phyloP scores from a whole-genome alignment of 2,329 filamentous ascomycete genomes.

The Tolypocladium endophyticum region DNA sequence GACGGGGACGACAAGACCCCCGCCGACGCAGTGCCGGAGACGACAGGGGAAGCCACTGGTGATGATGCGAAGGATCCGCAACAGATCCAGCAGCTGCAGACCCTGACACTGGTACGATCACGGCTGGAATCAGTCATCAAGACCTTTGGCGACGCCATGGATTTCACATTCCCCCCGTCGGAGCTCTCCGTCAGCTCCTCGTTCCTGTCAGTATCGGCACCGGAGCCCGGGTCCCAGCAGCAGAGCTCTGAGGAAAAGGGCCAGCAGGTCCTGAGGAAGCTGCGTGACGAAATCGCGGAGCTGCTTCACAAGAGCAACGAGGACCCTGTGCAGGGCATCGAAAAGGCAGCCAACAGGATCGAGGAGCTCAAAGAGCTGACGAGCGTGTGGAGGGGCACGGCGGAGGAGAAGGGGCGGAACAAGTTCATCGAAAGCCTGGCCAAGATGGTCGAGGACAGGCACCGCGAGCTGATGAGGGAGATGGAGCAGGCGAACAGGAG shows the following conservation, averaged over 20 bases:
- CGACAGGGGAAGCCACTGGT: conserved; percentile 2
- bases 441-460: conserved; percentile 71
- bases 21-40: conserved; percentile 12
- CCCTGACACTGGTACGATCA: conserved; percentile 67
- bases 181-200: conserved; percentile 75
- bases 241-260: conserved; percentile 78
- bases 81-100: conserved; percentile 71
- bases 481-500: conserved; percentile 31
- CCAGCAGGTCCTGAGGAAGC: conserved; percentile 61
- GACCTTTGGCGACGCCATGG: conserved; percentile 90
- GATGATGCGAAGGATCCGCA: conserved; percentile 38
- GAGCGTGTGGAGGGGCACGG: conserved; percentile 88
- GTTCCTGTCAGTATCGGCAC: conserved; percentile 82
- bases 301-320: conserved; percentile 44
- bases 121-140: conserved; percentile 86
- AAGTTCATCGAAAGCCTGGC: conserved; percentile 75
- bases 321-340: conserved; percentile 56
- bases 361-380: conserved; percentile 67
- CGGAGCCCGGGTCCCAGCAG: conserved; percentile 53
- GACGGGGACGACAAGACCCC: conserved; percentile 7
- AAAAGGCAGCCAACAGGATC: conserved; percentile 63
- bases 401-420: conserved; percentile 76
- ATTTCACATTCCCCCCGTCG: conserved; percentile 84
- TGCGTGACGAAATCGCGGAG: conserved; percentile 61
- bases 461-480: conserved; percentile 41